These are phyloP conservation scores for Xylaria nigripes DNA, from an alignment of 495 filamentous ascomycete genomes.

Conservation along the genomic window DNA sequence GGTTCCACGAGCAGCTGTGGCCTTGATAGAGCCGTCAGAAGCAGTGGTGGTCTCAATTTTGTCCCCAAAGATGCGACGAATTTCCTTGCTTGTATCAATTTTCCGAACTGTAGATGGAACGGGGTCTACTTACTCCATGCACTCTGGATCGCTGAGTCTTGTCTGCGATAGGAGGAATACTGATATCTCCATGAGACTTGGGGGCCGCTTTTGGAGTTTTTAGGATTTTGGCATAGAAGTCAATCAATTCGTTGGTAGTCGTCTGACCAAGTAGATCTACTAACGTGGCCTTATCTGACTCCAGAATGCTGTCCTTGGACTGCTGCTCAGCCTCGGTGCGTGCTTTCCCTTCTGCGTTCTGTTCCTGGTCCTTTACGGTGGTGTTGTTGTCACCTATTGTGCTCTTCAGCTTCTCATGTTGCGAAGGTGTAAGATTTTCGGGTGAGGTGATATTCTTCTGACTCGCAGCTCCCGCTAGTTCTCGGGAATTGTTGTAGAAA, in stretches of 20 bases:
- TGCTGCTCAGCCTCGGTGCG: slow-evolving; percentile 1
- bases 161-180: slow-evolving; percentile 32
- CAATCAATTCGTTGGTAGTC: slow-evolving; percentile 26
- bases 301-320: not conserved
- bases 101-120: not conserved
- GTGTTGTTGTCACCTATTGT: not conserved
- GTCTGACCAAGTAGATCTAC: slow-evolving; percentile 24
- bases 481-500: slow-evolving; percentile 24
- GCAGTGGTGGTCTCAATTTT: slow-evolving; percentile 26
- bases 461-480: slow-evolving; percentile 14
- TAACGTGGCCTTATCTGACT: slow-evolving; percentile 10
- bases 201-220: slow-evolving; percentile 11
- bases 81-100: slow-evolving; percentile 27
- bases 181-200: slow-evolving; percentile 17
- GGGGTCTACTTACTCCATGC: slow-evolving; percentile 28
- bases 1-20: slow-evolving; percentile 20
- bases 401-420: not conserved
- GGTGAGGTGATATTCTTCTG: not conserved
- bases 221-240: slow-evolving; percentile 23
- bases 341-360: not conserved
- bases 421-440: not conserved
- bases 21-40: slow-evolving; percentile 28
- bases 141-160: slow-evolving; percentile 29
- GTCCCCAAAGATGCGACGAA: slow-evolving; percentile 38
- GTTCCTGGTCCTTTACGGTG: not conserved